Percentiles rank a stretch among this genome's conserved stretches.
Evolutionary conservation across 2,329 filamentous ascomycete genomes (phyloP).

Genomic region (Clarireedia hainanense): DNA sequence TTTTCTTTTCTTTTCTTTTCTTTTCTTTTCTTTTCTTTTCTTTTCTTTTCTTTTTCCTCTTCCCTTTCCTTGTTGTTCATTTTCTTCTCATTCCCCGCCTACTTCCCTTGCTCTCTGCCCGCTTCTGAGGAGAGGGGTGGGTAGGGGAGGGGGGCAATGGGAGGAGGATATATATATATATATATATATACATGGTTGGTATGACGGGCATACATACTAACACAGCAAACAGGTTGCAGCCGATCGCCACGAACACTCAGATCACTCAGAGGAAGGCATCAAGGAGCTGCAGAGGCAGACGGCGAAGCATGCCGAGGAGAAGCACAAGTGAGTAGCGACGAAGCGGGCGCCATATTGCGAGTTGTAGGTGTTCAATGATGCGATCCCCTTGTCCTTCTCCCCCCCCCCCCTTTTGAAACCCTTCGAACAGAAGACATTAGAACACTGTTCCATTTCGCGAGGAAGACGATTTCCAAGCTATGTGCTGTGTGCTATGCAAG

Average conservation of each 20-base stretch:
- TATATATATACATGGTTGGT: background rate
- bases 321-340: constrained; percentile 22
- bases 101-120: background rate
- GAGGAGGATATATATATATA: background rate
- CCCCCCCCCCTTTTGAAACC: too few species aligned
- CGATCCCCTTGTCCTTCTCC: background rate
- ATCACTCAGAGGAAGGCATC: constrained; percentile 25
- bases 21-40: too few species aligned
- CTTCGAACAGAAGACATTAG: too few species aligned
- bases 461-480: too few species aligned
- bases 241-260: constrained; percentile 15
- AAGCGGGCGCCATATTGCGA: background rate
- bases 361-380: background rate
- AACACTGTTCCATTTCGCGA: too few species aligned
- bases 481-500: too few species aligned
- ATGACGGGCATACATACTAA: background rate
- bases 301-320: constrained; percentile 18
- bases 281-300: constrained; percentile 56
- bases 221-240: constrained; percentile 16
- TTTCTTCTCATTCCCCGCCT: background rate
- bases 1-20: too few species aligned
- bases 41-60: too few species aligned
- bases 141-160: too few species aligned
- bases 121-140: too few species aligned
- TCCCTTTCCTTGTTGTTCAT: background rate